Conservation (phyloP, 257 asterid species). For the Solanum habrochaites region DNA sequence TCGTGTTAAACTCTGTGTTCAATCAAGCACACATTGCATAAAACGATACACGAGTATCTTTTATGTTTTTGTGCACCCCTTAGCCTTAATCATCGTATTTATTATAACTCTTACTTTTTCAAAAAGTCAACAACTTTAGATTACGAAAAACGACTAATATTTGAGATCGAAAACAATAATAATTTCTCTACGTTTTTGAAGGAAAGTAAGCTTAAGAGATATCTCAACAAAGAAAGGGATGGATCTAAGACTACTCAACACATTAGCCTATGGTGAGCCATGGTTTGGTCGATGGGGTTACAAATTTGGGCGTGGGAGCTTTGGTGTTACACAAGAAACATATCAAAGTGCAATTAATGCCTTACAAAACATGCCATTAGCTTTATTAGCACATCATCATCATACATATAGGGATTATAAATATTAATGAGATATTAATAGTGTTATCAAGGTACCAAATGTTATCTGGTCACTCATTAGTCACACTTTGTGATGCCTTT, state of each 20-base stretch:
- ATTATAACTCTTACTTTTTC: neutral
- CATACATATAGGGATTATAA: slow-evolving; percentile 22
- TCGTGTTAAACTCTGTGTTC: neutral
- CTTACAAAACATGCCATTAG: slow-evolving; percentile 52
- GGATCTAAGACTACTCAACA: slow-evolving; percentile 70
- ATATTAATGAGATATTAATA: slow-evolving; percentile 30
- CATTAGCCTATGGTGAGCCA: slow-evolving; percentile 61
- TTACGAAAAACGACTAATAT: neutral
- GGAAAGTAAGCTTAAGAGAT: slow-evolving; percentile 88
- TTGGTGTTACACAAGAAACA: slow-evolving; percentile 45
- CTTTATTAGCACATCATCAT: slow-evolving; percentile 43
- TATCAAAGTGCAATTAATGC: slow-evolving; percentile 49
- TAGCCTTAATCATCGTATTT: neutral
- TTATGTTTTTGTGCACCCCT: neutral
- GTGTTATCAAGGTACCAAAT: slow-evolving; percentile 57
- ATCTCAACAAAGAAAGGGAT: slow-evolving; percentile 59
- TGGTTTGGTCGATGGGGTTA: slow-evolving; percentile 95
- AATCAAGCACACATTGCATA: neutral
- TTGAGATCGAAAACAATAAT: neutral
- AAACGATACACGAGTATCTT: neutral
- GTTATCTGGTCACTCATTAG: slow-evolving; percentile 57
- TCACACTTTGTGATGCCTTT: slow-evolving; percentile 47
- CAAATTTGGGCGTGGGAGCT: slow-evolving; percentile 57
- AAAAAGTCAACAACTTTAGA: neutral
- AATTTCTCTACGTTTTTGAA: neutral